These are phyloP conservation scores for Glaciozyma martinii DNA, from an alignment of 768 basidiomycete genomes.

Conservation along the genomic window DNA sequence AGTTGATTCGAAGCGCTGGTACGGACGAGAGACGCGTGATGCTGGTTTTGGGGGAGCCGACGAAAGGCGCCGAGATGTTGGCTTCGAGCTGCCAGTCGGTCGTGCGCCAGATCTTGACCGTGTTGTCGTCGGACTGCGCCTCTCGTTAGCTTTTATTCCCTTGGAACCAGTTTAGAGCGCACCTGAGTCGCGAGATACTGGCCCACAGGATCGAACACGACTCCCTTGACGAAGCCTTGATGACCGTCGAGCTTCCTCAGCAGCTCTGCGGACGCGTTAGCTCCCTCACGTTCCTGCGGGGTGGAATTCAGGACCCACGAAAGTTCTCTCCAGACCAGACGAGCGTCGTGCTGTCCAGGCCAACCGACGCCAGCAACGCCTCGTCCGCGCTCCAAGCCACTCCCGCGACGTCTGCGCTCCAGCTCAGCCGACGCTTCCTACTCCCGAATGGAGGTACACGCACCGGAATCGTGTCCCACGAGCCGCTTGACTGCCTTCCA, in stretches of 20 bases:
- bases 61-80: slow-evolving; percentile 80
- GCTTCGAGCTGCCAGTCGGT: slow-evolving; percentile 81
- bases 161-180: no score
- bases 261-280: slow-evolving; percentile 50
- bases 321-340: slow-evolving; percentile 92
- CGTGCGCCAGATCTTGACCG: slow-evolving; percentile 94
- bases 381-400: slow-evolving; percentile 93
- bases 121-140: slow-evolving; percentile 79
- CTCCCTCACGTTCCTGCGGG: neutral
- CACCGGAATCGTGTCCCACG: slow-evolving; percentile 90
- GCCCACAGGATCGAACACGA: slow-evolving; percentile 97
- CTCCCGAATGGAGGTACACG: slow-evolving; percentile 38
- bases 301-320: slow-evolving; percentile 47
- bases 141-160: neutral
- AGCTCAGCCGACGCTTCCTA: neutral
- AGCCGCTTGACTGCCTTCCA: slow-evolving; percentile 91
- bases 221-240: slow-evolving; percentile 94
- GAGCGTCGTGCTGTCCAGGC: slow-evolving; percentile 78
- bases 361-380: slow-evolving; percentile 83
- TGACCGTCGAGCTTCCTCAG: slow-evolving; percentile 76
- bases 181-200: slow-evolving; percentile 84
- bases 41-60: slow-evolving; percentile 89
- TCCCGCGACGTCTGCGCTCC: slow-evolving; percentile 71
- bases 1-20: neutral
- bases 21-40: slow-evolving; percentile 39